These are phyloP conservation scores for Athelia sp. DNA, from an alignment of 1,284 basidiomycete genomes.

Conservation along the genomic window DNA sequence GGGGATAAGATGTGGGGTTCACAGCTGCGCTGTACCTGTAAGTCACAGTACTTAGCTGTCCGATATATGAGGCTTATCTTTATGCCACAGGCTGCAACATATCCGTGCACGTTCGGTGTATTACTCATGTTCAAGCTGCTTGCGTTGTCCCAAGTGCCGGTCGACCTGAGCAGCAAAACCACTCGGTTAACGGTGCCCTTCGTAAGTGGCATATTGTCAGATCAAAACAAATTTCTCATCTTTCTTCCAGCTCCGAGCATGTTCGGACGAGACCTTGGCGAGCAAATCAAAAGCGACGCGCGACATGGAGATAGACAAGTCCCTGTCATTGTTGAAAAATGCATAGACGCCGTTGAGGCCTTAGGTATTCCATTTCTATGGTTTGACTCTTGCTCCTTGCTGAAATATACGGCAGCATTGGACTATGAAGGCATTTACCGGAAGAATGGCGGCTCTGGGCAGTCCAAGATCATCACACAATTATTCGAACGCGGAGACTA, in stretches of 20 bases:
- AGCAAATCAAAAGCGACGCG: slow-evolving; percentile 78
- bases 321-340: slow-evolving; percentile 92
- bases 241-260: slow-evolving; percentile 67
- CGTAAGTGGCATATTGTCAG: slow-evolving; percentile 37
- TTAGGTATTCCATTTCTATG: slow-evolving; percentile 52
- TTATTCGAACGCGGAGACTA: slow-evolving; percentile 94
- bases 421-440: slow-evolving; percentile 96
- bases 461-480: slow-evolving; percentile 90
- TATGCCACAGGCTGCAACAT: slow-evolving; percentile 55
- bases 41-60: slow-evolving; percentile 25
- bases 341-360: slow-evolving; percentile 87
- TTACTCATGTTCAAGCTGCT: slow-evolving; percentile 49
- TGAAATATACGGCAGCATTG: slow-evolving; percentile 46
- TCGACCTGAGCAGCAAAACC: slow-evolving; percentile 31
- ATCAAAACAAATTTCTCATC: slow-evolving; percentile 1
- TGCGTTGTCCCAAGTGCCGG: slow-evolving; percentile 46
- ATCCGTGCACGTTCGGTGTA: slow-evolving; percentile 72
- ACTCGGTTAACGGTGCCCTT: slow-evolving; percentile 33
- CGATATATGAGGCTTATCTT: neutral
- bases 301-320: slow-evolving; percentile 58
- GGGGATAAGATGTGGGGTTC: slow-evolving; percentile 99
- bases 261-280: slow-evolving; percentile 84
- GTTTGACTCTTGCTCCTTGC: neutral
- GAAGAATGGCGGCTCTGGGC: slow-evolving; percentile 91
- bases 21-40: slow-evolving; percentile 84